A percentile compares a stretch with the other conserved stretches of the same genome.
phyloP scores from a whole-genome alignment of 2,329 filamentous ascomycete genomes.

The Aureobasidium vineae region DNA sequence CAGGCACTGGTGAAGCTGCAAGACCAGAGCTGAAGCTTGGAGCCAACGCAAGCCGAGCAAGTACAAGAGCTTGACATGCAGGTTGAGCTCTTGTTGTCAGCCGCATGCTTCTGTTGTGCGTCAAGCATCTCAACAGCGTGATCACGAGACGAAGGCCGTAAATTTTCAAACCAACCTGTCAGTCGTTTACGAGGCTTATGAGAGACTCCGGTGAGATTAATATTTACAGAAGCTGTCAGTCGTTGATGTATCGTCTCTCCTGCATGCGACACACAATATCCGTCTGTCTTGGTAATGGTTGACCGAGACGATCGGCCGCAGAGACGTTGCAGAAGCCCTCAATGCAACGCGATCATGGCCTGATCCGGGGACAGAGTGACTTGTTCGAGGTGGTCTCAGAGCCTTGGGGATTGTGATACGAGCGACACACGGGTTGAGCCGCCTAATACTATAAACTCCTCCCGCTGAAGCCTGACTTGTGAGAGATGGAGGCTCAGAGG shows the following conservation, averaged over 20 bases:
- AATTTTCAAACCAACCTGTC: neutral
- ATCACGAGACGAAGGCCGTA: neutral
- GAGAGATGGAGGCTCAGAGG: neutral
- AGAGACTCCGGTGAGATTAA: neutral
- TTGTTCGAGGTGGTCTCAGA: neutral
- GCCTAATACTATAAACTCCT: neutral
- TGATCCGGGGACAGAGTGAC: neutral
- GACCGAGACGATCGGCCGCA: neutral
- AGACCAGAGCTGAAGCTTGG: neutral
- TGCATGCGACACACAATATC: neutral
- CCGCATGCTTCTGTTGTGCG: neutral
- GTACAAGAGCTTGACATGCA: conserved; percentile 1
- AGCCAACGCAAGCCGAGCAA: neutral
- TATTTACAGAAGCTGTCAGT: neutral
- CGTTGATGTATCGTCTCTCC: neutral
- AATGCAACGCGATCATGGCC: conserved; percentile 2
- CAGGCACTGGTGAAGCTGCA: neutral
- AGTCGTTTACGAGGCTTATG: neutral
- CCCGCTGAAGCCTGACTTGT: neutral
- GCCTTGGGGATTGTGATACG: neutral
- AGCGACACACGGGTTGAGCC: neutral
- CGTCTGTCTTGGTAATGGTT: neutral
- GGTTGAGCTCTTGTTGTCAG: neutral
- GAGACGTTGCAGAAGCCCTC: too few relatives aligned
- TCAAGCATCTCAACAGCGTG: neutral